Percentiles rank a stretch among this genome's conserved stretches.
phyloP scores from a whole-genome alignment of 169 alveolate genomes.

The Theileria parva region DNA sequence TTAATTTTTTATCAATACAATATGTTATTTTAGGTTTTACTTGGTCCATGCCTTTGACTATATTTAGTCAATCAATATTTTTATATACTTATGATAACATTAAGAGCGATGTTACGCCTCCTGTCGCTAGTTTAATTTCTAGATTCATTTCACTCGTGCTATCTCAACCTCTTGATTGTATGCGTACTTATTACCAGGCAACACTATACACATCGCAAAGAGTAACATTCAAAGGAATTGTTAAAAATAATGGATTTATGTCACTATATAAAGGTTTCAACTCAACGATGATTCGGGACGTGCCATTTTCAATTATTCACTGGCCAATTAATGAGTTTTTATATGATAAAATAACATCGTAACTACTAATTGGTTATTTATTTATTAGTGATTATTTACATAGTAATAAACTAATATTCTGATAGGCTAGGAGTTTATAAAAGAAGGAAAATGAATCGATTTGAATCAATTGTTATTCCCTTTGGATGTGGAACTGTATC shows the following conservation, averaged over 20 bases:
- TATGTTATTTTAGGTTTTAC: conserved; percentile 2
- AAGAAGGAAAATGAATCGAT: not conserved
- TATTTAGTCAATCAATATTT: conserved; percentile 57
- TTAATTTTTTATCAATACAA: not conserved
- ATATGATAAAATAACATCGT: conserved; percentile 14
- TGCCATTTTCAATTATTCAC: conserved; percentile 65
- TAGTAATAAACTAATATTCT: not conserved
- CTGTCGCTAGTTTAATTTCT: conserved; percentile 45
- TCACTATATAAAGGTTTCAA: conserved; percentile 39
- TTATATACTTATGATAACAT: conserved; percentile 34
- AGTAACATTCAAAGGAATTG: not conserved
- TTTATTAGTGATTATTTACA: no score
- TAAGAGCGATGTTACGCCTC: conserved; percentile 35
- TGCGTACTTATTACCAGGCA: conserved; percentile 62
- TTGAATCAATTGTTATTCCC: conserved; percentile 29
- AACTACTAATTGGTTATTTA: no score
- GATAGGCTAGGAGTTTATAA: not conserved
- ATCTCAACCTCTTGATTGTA: conserved; percentile 60
- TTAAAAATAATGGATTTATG: conserved; percentile 19
- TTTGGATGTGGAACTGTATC: conserved; percentile 43
- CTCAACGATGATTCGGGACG: conserved; percentile 56
- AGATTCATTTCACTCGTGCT: conserved; percentile 37
- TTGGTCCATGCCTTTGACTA: conserved; percentile 31
- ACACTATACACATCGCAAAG: conserved; percentile 16
- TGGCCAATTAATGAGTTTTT: conserved; percentile 63